These are phyloP conservation scores for Tetrapisispora pingtungensis DNA, from an alignment of 805 yeast species.

Conservation along the genomic window DNA sequence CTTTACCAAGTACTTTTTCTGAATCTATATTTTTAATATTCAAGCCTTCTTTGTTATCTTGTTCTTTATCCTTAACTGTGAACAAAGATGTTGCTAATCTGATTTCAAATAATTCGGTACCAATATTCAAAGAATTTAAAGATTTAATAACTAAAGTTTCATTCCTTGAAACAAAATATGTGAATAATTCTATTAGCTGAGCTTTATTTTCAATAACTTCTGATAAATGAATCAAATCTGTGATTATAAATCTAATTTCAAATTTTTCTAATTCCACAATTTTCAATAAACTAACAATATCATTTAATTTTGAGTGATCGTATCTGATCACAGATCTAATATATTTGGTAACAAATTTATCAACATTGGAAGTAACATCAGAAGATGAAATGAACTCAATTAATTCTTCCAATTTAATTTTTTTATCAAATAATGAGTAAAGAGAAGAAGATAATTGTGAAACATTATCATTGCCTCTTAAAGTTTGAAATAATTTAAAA, in stretches of 20 bases:
- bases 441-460: slow-evolving; percentile 33
- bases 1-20: slow-evolving; percentile 20
- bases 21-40: slow-evolving; percentile 23
- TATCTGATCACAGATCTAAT: slow-evolving; percentile 36
- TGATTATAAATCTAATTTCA: slow-evolving; percentile 31
- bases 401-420: slow-evolving; percentile 13
- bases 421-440: slow-evolving; percentile 27
- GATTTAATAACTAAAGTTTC: slow-evolving; percentile 33
- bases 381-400: slow-evolving; percentile 16
- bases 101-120: slow-evolving; percentile 48
- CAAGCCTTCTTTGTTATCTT: slow-evolving; percentile 14
- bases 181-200: slow-evolving; percentile 32
- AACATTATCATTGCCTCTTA: slow-evolving; percentile 32
- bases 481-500: slow-evolving; percentile 40
- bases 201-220: slow-evolving; percentile 33
- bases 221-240: slow-evolving; percentile 31
- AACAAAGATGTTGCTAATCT: slow-evolving; percentile 54
- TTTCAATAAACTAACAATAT: slow-evolving; percentile 31
- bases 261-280: slow-evolving; percentile 27
- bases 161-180: slow-evolving; percentile 30
- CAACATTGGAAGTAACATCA: slow-evolving; percentile 23
- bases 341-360: slow-evolving; percentile 37
- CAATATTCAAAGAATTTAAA: slow-evolving; percentile 28
- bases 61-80: slow-evolving; percentile 2
- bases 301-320: slow-evolving; percentile 31